phyloP scores from a whole-genome alignment of 164 flowering plant genomes.

The Hamamelis virginiana region DNA sequence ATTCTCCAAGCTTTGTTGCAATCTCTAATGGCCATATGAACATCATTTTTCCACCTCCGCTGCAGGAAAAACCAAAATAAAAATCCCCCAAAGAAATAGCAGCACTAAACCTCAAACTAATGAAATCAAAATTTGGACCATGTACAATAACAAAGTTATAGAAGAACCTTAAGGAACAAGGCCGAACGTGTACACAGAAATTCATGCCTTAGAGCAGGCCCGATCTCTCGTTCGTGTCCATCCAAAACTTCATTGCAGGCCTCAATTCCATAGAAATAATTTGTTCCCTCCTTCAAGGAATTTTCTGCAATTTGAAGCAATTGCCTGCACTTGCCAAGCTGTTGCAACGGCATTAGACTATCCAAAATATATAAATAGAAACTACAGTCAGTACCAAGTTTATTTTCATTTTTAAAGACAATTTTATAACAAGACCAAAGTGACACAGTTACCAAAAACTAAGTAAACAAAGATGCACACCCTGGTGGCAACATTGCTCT shows the following conservation, averaged over 20 bases:
- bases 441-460: background rate
- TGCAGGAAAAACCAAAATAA: conserved; percentile 21
- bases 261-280: conserved; percentile 72
- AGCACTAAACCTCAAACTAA: background rate
- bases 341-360: conserved; percentile 27
- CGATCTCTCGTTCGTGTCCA: conserved; percentile 55
- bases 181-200: conserved; percentile 84
- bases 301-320: conserved; percentile 63
- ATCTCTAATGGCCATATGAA: conserved; percentile 88
- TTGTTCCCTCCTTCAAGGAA: conserved; percentile 45
- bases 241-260: conserved; percentile 88
- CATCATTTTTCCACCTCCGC: conserved; percentile 97
- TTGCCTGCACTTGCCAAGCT: conserved; percentile 65
- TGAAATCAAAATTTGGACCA: conserved; percentile 1
- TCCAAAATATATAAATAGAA: conserved; percentile 7
- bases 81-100: background rate
- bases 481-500: conserved; percentile 27
- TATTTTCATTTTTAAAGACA: background rate
- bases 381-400: background rate
- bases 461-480: conserved; percentile 28
- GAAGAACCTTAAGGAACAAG: conserved; percentile 75
- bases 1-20: conserved; percentile 67
- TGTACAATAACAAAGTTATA: background rate
- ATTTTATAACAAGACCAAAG: background rate
- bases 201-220: conserved; percentile 48